Percentiles rank a stretch among this genome's conserved stretches.
These are phyloP conservation scores for Trypanosoma brucei DNA, from an alignment of 208 protist genomes.

Conservation along the genomic window DNA sequence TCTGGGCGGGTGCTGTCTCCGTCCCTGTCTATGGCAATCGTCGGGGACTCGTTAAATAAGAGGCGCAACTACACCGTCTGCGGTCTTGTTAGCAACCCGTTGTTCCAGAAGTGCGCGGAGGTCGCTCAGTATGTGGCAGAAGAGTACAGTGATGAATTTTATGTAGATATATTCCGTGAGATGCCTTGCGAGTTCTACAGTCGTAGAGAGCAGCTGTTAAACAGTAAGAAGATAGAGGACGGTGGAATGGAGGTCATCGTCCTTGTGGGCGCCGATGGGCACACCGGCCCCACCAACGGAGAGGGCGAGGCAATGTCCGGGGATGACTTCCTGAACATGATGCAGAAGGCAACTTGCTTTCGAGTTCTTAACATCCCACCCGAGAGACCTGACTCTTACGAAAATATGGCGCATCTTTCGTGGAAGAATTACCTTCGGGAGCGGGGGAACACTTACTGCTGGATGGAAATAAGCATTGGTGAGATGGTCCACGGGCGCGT, in stretches of 20 bases:
- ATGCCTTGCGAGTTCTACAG: conserved; percentile 59
- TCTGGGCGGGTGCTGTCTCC: too few species aligned
- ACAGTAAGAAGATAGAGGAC: conserved; percentile 29
- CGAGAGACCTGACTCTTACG: conserved; percentile 49
- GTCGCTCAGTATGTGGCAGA: conserved; percentile 61
- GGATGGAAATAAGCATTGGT: conserved; percentile 63
- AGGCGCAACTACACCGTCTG: conserved; percentile 42
- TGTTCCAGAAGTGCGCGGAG: conserved; percentile 76
- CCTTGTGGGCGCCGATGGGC: conserved; percentile 8
- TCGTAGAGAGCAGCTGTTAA: conserved; percentile 31
- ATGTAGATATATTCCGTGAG: conserved; percentile 49
- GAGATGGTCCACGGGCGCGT: conserved; percentile 40
- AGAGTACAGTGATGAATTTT: conserved; percentile 40
- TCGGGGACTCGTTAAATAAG: background rate
- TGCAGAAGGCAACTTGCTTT: conserved; percentile 49
- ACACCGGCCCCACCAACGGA: conserved; percentile 3
- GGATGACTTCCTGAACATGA: conserved; percentile 37
- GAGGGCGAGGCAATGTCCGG: conserved; percentile 26
- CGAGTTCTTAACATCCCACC: conserved; percentile 25
- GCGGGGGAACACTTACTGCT: conserved; percentile 74
- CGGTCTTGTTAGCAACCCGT: conserved; percentile 44
- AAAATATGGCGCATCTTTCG: conserved; percentile 30
- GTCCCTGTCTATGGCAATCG: background rate
- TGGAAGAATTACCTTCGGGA: conserved; percentile 60
- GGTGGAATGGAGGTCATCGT: conserved; percentile 24